Conservation (phyloP, 2,329 filamentous ascomycete genomes). For the Verticillium nubilum region DNA sequence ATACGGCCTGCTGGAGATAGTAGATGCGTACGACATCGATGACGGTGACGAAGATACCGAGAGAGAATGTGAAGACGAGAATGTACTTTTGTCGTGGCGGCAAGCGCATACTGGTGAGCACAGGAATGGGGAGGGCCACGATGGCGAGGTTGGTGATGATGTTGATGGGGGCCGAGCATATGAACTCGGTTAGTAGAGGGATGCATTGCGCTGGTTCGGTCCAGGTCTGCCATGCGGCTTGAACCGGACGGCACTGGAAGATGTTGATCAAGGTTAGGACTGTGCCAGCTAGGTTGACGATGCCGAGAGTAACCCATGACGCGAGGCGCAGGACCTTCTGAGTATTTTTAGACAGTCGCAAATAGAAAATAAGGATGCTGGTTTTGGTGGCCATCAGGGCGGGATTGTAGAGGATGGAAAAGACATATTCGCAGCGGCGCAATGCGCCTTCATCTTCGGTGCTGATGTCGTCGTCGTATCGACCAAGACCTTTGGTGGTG, state of each 20-base stretch:
- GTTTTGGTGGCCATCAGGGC: constrained; percentile 88
- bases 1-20: constrained; percentile 73
- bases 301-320: constrained; percentile 71
- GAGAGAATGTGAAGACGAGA: constrained; percentile 76
- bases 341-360: constrained; percentile 72
- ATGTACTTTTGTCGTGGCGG: constrained; percentile 85
- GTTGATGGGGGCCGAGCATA: constrained; percentile 80
- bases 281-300: constrained; percentile 74
- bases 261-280: constrained; percentile 82
- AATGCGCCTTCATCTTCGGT: constrained; percentile 42
- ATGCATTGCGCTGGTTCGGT: constrained; percentile 39
- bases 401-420: constrained; percentile 68
- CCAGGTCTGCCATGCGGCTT: constrained; percentile 57
- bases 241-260: constrained; percentile 75
- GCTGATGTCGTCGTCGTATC: constrained; percentile 57
- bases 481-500: constrained; percentile 60
- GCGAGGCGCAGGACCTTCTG: constrained; percentile 71
- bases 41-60: constrained; percentile 81
- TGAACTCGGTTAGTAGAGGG: constrained; percentile 56
- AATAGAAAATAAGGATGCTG: constrained; percentile 87
- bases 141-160: constrained; percentile 88
- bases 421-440: constrained; percentile 56
- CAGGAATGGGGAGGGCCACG: constrained; percentile 79
- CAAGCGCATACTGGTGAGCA: constrained; percentile 79
- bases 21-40: constrained; percentile 88